Evolutionary conservation across 441 rosid genomes (phyloP), one percentile per base, ranked within the genome.

Genomic region (Pelargonium citronellum): DNA sequence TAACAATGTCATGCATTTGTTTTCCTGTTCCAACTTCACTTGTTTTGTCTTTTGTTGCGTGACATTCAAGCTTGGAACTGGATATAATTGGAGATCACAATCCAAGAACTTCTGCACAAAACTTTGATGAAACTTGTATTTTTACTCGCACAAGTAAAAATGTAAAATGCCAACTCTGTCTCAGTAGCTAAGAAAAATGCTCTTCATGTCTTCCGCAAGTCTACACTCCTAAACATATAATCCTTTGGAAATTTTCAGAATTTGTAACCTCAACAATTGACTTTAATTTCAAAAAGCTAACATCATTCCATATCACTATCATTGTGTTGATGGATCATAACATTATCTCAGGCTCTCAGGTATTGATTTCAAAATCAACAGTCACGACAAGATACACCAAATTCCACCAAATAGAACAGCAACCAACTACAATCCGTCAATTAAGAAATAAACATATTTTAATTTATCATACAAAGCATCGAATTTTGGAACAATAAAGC

Each of bases 211-310:
- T 51, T 51, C 16, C 58, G n/a, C 51, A 46, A 51, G 19, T 2
- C 19, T 51, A n/a, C 58, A 15, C 16, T 51, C 58, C 58, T 51
- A 51, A 51, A 51, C 58, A 51, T 51, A 51, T n/a, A n/a, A n/a
- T 15, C 58, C 8, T 5, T 13, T 51, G 16, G 58, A 51, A n/a
- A 51, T 4, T 51, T 51, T 3, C 16, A 51, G 58, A 51, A 51
- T 17, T 51, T 51, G 58, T 51, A 51, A 51, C 58, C 58, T 15
- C 58, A n/a, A 51, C 6, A n/a, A 5, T n/a, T n/a, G 1, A 51
- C 58, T 51, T 51, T 4, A 15, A n/a, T 51, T n/a, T 6, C 58
- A 51, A 51, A 51, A n/a, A 1, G 37, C 16, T 13, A 51, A 12
- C 4, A 12, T 12, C 57, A 51, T n/a, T 3, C 7, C 19, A 51